Evolutionary conservation across 78 protist species (phyloP).

Genomic region (Pelomyxa schiedti): DNA sequence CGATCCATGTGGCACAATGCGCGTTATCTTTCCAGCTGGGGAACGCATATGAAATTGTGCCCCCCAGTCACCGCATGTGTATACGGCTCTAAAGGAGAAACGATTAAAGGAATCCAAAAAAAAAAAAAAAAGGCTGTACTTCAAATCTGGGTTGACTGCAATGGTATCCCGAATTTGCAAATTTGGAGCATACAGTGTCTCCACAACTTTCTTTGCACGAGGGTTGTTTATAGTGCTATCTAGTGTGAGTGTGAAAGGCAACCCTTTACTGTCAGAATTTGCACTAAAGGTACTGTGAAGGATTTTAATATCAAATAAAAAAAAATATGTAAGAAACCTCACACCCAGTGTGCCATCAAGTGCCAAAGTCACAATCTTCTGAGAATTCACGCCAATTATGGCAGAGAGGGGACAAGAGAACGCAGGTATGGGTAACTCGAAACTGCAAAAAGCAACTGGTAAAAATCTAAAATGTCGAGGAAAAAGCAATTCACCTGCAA

Average conservation of each 20-base stretch:
- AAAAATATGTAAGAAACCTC: too few species aligned
- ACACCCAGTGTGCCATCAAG: conserved; percentile 11
- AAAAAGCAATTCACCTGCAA: too few species aligned
- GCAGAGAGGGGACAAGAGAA: too few species aligned
- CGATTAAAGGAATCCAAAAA: too few species aligned
- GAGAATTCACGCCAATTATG: too few species aligned
- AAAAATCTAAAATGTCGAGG: too few species aligned
- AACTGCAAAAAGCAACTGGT: too few species aligned
- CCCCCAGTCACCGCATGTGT: not conserved
- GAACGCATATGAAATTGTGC: not conserved
- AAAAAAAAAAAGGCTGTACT: too few species aligned
- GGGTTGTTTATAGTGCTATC: conserved; percentile 26
- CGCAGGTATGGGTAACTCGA: too few species aligned
- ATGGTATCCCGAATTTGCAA: not conserved
- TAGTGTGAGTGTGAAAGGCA: conserved; percentile 36
- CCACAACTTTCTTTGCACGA: not conserved
- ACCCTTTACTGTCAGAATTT: conserved; percentile 11
- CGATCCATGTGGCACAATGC: too few species aligned
- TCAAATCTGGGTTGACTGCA: not conserved
- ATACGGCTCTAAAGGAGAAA: not conserved
- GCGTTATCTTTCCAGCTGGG: not conserved
- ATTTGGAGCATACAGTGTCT: not conserved
- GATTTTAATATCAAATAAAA: too few species aligned
- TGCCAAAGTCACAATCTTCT: conserved; percentile 9
- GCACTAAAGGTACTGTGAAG: conserved; percentile 43